Percentiles rank a stretch among this genome's conserved stretches.
Evolutionary conservation across 495 filamentous ascomycete genomes (phyloP).

Genomic region (Chaetomidium leptoderma): DNA sequence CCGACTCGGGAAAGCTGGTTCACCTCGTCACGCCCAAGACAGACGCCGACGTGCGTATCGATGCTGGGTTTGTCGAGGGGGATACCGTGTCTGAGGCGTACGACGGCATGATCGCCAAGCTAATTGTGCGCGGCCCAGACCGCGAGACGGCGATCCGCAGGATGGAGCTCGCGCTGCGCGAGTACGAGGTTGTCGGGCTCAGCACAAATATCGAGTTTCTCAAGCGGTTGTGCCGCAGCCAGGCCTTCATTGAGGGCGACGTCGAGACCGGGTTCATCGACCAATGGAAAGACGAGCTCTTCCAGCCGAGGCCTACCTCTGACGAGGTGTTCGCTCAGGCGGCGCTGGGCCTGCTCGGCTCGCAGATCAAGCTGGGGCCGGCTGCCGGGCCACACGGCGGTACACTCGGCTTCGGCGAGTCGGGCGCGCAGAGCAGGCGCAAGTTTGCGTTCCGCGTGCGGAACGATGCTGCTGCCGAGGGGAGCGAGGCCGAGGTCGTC

Average conservation of each 20-base stretch:
- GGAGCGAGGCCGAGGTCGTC: constrained; percentile 38
- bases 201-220: constrained; percentile 97
- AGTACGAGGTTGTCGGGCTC: constrained; percentile 89
- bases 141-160: constrained; percentile 80
- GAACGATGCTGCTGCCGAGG: constrained; percentile 39
- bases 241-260: constrained; percentile 77
- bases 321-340: constrained; percentile 77
- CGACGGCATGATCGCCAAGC: constrained; percentile 97
- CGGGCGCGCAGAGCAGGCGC: constrained; percentile 35
- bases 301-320: constrained; percentile 48
- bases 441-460: constrained; percentile 54
- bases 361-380: constrained; percentile 27
- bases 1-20: constrained; percentile 83
- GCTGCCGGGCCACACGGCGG: constrained; percentile 43
- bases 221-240: constrained; percentile 74
- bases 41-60: constrained; percentile 73
- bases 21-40: constrained; percentile 72
- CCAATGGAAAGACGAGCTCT: constrained; percentile 74
- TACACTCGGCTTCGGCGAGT: constrained; percentile 52
- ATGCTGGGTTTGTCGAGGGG: constrained; percentile 85
- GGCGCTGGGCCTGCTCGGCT: constrained; percentile 62
- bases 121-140: constrained; percentile 81
- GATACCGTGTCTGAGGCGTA: constrained; percentile 94
- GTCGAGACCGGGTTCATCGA: constrained; percentile 96
- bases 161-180: constrained; percentile 71